Evolutionary conservation across 2,329 filamentous ascomycete species (phyloP), one percentile per base, ranked within the genome.

Genomic region (Xylaria sp.): DNA sequence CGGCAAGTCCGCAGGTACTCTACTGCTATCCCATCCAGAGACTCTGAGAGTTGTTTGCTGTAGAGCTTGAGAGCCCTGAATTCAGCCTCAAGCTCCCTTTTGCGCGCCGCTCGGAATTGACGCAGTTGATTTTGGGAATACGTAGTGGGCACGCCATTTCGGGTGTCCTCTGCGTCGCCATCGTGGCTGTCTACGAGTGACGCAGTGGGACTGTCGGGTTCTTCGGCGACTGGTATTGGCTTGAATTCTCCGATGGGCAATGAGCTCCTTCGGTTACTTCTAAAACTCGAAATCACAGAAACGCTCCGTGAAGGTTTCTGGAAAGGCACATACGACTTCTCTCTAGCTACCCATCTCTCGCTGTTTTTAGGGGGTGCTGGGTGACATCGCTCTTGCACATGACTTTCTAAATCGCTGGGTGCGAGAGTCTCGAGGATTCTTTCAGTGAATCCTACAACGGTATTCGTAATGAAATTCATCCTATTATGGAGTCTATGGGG

Each of bases 91-190:
- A 60, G 12, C 25, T 44, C 23, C 3, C 4, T 3, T n/a, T 44
- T 61, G 44, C 55, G 44, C 8, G 51, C 51, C 3, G 13, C 12
- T 12, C 29, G 12, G 32, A 53, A 37, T 4, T 16, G 21, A 16
- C 13, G 13, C n/a, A 32, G 8, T 40, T 40, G n/a, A 12, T 35
- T 13, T 8, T 40, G 13, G 4, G 62, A 16, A 16, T 58, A 53
- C 0, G 54, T 50, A 25, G 57, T 61, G 2, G 53, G 57, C 3
- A 66, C 65, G 3, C 60, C 62, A 10, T 62, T 65, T 10, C 48
- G 27, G 5, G 42, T 47, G 23, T 72, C 70, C 23, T 70, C 66
- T 3, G 54, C 63, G 27, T 63, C 57, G 32, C 61, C 64, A 21
- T 64, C 57, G n/a, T 70, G 27, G 23, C 13, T 21, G 18, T 61